phyloP scores from a whole-genome alignment of 371 early-diverging fungal species.

The Mortierella sp. region DNA sequence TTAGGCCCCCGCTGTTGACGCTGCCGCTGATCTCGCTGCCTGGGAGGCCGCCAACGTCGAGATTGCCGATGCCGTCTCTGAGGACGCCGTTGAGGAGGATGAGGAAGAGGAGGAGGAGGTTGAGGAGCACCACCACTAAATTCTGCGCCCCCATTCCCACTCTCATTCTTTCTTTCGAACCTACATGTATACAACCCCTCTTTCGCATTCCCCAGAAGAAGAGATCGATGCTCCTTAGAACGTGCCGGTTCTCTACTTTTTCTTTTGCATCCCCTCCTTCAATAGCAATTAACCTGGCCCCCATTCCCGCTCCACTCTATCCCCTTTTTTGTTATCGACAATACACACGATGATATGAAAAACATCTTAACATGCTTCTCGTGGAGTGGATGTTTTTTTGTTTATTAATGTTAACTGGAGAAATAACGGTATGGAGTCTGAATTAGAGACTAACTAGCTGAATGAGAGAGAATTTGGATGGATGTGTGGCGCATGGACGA shows the following conservation, averaged over 20 bases:
- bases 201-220: background rate
- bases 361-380: background rate
- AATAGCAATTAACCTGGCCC: background rate
- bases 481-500: constrained; percentile 1
- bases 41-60: constrained; percentile 58
- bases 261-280: background rate
- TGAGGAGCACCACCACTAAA: constrained; percentile 36
- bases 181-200: background rate
- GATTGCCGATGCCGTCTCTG: constrained; percentile 30
- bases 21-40: constrained; percentile 52
- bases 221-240: background rate
- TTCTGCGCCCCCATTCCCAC: background rate
- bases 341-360: background rate
- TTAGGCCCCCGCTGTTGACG: constrained; percentile 50
- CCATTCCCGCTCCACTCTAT: constrained; percentile 9
- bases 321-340: background rate
- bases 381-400: background rate
- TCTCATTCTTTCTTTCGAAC: background rate
- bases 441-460: background rate
- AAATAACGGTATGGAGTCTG: background rate
- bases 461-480: background rate
- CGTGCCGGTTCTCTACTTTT: background rate
- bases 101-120: constrained; percentile 37
- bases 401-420: background rate
- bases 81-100: constrained; percentile 28